Base-by-base conservation (phyloP, 805 yeast species). In the Helenozyma rhizophorensis region DNA sequence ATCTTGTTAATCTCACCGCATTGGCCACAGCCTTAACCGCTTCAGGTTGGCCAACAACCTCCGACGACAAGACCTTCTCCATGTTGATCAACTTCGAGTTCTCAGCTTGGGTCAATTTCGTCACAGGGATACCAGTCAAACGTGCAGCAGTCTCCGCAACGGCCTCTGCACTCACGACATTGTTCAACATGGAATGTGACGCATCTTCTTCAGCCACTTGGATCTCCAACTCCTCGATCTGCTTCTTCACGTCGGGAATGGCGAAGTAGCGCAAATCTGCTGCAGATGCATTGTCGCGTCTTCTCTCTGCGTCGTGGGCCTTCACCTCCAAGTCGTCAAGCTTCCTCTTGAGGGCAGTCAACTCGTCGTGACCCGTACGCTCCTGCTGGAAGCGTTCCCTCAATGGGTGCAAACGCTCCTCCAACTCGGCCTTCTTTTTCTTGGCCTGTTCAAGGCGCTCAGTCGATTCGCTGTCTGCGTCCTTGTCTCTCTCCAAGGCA, bases 201-300 rank as follows among this genome's bases (percentile, higher is more conserved):
- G 72, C 68, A 48, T 78, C 85, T 54, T 85, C 94, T 51, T 83
- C 88, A 23, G 84, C 84, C 24, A 82, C 89, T 54, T 79, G 67
- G 36, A 70, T 56, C 61, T 93, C 98, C 39, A 89, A 70, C 46
- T 75, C 78, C 31, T 62, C 78, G 42, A 93, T 90, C 54, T 80
- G 80, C 50, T 75, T 73, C 61, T 81, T 72, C 37, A 93, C 71
- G 51, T 90, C 96, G 7, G 98, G 98, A 53, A 93, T 93, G 17
- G 97, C 98, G 70, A 87, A 93, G 70, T 89, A 93, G 60, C 96
- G 77, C 58, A 93, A 73, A 62, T 93, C 98, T 14, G 98, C 97
- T 33, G 94, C 95, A 9, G 96, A 74, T 5, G 83, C 90, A 21
- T 88, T 86, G 58, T 93, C 98, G 44, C 85, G 85, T 56, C 97